Percentiles rank a stretch among this genome's conserved stretches.
Evolutionary conservation across 2,329 filamentous ascomycete species (phyloP).

Genomic region (Leptographium radiaticola): DNA sequence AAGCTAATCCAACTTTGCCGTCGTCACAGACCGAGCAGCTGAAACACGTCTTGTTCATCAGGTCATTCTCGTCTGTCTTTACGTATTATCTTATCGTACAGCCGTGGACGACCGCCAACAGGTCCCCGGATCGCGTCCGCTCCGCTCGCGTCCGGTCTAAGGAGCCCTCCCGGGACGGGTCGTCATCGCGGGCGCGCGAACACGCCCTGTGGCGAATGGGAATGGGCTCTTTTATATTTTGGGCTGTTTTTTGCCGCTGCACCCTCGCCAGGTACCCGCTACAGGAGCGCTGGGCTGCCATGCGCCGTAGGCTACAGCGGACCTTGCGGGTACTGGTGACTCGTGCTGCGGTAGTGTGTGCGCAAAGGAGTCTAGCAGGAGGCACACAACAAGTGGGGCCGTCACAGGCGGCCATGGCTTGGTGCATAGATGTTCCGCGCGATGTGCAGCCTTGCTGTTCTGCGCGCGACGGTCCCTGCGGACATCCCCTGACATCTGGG

Average conservation of each 20-base stretch:
- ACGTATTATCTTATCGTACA: too few relatives aligned
- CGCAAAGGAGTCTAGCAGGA: too few relatives aligned
- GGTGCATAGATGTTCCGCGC: conserved; percentile 1
- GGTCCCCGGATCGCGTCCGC: neutral
- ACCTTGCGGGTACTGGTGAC: too few relatives aligned
- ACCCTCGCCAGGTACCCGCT: neutral
- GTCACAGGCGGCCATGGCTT: too few relatives aligned
- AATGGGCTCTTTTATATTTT: neutral
- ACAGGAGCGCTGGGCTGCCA: neutral
- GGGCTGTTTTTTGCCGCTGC: neutral
- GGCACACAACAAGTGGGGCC: too few relatives aligned
- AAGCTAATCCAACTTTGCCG: neutral
- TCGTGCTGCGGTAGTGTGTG: too few relatives aligned
- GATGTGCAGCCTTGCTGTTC: neutral
- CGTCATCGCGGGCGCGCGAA: neutral
- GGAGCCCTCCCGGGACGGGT: neutral
- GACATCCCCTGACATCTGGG: neutral
- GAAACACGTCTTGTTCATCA: too few relatives aligned
- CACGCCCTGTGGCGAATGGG: neutral
- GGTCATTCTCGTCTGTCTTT: neutral
- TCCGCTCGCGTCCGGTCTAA: neutral
- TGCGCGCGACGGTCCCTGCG: neutral
- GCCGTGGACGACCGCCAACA: neutral
- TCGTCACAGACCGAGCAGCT: neutral
- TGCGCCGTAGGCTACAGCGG: neutral